Base-by-base conservation (phyloP, 2,329 filamentous ascomycete species). In the Aphanocladium album region DNA sequence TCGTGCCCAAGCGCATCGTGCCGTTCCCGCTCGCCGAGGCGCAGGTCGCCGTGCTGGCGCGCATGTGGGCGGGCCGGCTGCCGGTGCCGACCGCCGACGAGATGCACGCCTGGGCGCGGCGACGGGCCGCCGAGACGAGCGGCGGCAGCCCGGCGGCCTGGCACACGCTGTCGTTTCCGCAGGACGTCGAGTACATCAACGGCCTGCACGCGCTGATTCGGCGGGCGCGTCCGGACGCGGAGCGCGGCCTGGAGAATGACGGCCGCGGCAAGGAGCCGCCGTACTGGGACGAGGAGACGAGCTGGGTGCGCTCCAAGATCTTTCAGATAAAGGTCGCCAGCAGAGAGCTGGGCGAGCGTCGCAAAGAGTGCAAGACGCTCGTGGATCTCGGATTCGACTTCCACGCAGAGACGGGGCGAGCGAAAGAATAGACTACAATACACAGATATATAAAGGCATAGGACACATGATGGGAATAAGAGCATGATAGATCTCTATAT, bases 21-120 rank as follows among this genome's bases (percentile, higher is more conserved):
- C 89, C 90, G 0, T 91, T 92, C 64, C 86, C 87, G 0, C 70
- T 90, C 7, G 82, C 85, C 0, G 88, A 93, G 71, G 85, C 82
- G 1, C 89, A 93, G 68, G 80, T 81, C 2, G 85, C 88, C 0
- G 81, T 88, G 1, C 76, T 91, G 17, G 83, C 88, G 0, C 80
- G 88, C 1, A 79, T 90, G 0, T 90, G 85, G 77, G 82, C 88
- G 0, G 83, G 83, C 0, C 79, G 87, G 0, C 73, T 91, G 0
- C 55, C 67, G 0, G 72, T 90, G 0, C 88, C 89, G 1, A 67
- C 77, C 0, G 66, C 70, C 1, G 61, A 68, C 0, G 80, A 82
- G 25, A 91, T 91, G 88, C 68, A 77, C 27, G 67, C 68, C 0
- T 90, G 88, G 87, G 86, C 90, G 66, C 68, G 71, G 1, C 55